Evolutionary conservation across 768 basidiomycete genomes (phyloP).

Genomic region (Xerocomellus chrysenteron): DNA sequence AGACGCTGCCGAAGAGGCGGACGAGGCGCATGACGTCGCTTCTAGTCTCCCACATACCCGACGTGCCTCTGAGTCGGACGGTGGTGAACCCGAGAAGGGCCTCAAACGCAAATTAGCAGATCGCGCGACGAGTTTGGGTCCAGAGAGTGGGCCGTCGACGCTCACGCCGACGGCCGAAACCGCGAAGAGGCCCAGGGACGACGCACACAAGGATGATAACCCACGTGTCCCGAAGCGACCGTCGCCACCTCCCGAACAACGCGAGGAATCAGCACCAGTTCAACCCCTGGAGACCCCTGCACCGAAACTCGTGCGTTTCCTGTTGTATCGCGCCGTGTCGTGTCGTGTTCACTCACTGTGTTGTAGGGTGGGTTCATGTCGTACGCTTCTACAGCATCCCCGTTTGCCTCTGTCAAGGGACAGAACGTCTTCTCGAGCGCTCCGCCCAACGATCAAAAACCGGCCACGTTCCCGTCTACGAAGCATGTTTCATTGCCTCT

Average conservation of each 20-base stretch:
- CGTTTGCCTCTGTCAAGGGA: slow-evolving; percentile 73
- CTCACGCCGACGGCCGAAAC: slow-evolving; percentile 35
- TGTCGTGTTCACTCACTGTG: slow-evolving; percentile 8
- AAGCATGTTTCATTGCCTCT: slow-evolving; percentile 18
- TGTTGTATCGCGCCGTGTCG: slow-evolving; percentile 7
- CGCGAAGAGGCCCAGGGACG: slow-evolving; percentile 61
- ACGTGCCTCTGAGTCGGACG: slow-evolving; percentile 45
- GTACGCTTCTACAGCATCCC: slow-evolving; percentile 71
- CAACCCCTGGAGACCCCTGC: slow-evolving; percentile 28
- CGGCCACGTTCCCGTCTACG: slow-evolving; percentile 27
- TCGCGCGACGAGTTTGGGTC: slow-evolving; percentile 63
- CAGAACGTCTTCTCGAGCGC: slow-evolving; percentile 47
- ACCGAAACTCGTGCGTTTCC: slow-evolving; percentile 47
- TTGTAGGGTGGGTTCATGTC: slow-evolving; percentile 73
- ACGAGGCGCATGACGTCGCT: slow-evolving; percentile 30
- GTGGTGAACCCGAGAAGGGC: slow-evolving; percentile 53
- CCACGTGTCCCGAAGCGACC: slow-evolving; percentile 58
- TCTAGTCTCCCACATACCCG: slow-evolving; percentile 26
- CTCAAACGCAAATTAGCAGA: slow-evolving; percentile 70
- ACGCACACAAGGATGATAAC: slow-evolving; percentile 60
- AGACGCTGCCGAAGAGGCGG: slow-evolving; percentile 27
- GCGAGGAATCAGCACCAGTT: slow-evolving; percentile 17
- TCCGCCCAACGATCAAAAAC: slow-evolving; percentile 27
- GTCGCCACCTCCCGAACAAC: slow-evolving; percentile 66
- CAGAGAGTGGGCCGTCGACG: slow-evolving; percentile 32